Evolutionary conservation across 1,284 basidiomycete genomes (phyloP), one percentile per base, ranked within the genome.

Genomic region (Mycena citricolor): DNA sequence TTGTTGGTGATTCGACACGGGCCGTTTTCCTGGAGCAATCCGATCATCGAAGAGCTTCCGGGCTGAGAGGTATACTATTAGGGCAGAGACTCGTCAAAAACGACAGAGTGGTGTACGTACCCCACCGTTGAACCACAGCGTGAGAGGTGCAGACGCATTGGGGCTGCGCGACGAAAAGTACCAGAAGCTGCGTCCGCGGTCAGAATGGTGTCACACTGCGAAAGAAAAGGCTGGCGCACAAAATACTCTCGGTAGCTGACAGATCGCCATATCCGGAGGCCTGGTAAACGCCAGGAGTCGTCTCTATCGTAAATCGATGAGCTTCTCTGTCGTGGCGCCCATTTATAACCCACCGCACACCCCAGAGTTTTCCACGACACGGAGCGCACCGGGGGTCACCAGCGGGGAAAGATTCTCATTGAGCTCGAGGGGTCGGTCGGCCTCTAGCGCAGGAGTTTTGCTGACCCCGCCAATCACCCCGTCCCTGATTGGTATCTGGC

Each of bases 151-250:
- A 4, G 65, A 76, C 17, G 71, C 68, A 0, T 77, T 67, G 52
- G 75, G 73, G 37, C 77, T 74, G 26, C 80, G 73, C 2, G 82
- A 70, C 20, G 67, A 79, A 51, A 85, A 85, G 62, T 79, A 83
- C 81, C 81, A 83, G 61, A 83, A 83, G 73, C 79, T 81, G 24
- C 10, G n/a, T n/a, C n/a, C n/a, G n/a, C n/a, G n/a, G n/a, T n/a
- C n/a, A n/a, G n/a, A n/a, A n/a, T n/a, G n/a, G n/a, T n/a, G n/a
- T n/a, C n/a, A n/a, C n/a, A n/a, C 19, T 13, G 10, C 5, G 12
- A n/a, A 29, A 7, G 14, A 22, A 6, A 19, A 25, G 17, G 8
- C n/a, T 10, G n/a, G 53, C 65, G 49, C 52, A 81, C 78, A 77
- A 83, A 19, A 82, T 65, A 54, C 78, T 81, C 55, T 80, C 61